Evolutionary conservation across 2,329 filamentous ascomycete species (phyloP), one percentile per base, ranked within the genome.

Genomic region (Colletotrichum eleusines): DNA sequence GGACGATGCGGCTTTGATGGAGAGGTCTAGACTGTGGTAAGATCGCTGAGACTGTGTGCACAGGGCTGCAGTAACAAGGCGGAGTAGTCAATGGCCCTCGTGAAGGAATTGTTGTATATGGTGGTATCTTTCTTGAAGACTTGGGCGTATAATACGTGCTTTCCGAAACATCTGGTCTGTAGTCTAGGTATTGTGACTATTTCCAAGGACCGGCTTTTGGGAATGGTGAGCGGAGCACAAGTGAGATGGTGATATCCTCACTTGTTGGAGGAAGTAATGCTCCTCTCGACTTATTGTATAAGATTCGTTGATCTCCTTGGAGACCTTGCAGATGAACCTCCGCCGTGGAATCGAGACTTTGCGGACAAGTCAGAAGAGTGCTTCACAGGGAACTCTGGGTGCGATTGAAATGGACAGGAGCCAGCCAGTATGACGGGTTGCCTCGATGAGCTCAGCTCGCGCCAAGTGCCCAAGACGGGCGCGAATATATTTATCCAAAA

Each of bases 401-500:
- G 26, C 26, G 7, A 51, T 31, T 31, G 3, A 33, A 26, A 20
- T 1, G 3, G 31, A 46, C 26, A 44, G 7, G 31, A 9, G 8
- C 18, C n/a, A n/a, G n/a, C 6, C 33, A 18, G n/a, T 9, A 7
- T 6, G 6, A 61, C 16, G 46, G 14, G 44, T 18, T 59, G 35
- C 54, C 58, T 68, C 57, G 31, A 59, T 59, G 59, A 20, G 16
- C 28, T 63, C 64, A 65, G 53, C 69, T 68, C 38, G 69, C 69
- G 69, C 64, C 64, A 20, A 53, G 58, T 48, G 58, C 46, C 64
- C 53, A 53, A 54, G 26, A 38, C 35, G 53, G 64, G 48, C 44
- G 35, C 44, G n/a, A 51, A 46, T 63, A 38, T 63, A 68, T 63
- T 63, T 48, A 68, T 59, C 58, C 64, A 71, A 68, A 46, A 65